A percentile compares a stretch with the other conserved stretches of the same genome.
Conservation (phyloP, 306 rosid species). For the Castanopsis chinensis region DNA sequence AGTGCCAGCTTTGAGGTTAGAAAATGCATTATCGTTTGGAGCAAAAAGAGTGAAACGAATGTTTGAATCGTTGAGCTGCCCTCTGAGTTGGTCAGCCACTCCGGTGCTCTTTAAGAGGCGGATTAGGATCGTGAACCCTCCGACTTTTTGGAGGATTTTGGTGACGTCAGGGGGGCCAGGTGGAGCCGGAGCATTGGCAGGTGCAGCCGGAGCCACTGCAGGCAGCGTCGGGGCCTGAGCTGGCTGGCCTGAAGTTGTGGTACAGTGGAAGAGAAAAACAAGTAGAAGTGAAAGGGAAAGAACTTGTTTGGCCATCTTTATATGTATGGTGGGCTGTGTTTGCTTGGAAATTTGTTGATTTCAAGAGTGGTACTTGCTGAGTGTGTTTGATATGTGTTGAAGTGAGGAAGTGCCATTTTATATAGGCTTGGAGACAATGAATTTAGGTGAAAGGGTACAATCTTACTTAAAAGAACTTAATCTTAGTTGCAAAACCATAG, state of each 20-base stretch:
- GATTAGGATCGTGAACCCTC: slow-evolving; percentile 46
- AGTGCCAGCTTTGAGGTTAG: slow-evolving; percentile 61
- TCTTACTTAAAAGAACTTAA: not conserved
- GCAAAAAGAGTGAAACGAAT: slow-evolving; percentile 57
- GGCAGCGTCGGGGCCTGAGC: slow-evolving; percentile 40
- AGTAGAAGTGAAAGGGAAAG: slow-evolving; percentile 32
- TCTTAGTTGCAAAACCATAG: not conserved
- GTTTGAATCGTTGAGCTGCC: slow-evolving; percentile 49
- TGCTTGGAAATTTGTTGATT: not conserved
- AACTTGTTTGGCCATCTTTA: slow-evolving; percentile 31
- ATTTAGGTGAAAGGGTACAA: slow-evolving; percentile 6
- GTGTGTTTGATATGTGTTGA: slow-evolving; percentile 11
- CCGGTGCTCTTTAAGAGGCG: slow-evolving; percentile 59
- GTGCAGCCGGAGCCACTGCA: slow-evolving; percentile 7
- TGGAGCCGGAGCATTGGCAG: slow-evolving; percentile 32
- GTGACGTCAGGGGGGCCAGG: slow-evolving; percentile 38
- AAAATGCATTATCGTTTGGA: slow-evolving; percentile 55
- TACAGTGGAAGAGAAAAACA: slow-evolving; percentile 23
- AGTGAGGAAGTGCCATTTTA: slow-evolving; percentile 29
- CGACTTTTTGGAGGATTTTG: slow-evolving; percentile 55
- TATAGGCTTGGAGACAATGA: not conserved
- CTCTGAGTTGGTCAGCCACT: slow-evolving; percentile 44
- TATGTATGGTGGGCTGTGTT: not conserved
- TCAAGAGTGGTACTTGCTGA: not conserved
- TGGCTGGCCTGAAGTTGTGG: slow-evolving; percentile 33